Evolutionary conservation across 2,329 filamentous ascomycete genomes (phyloP), one percentile per base, ranked within the genome.

Genomic region (Colletotrichum trifolii): DNA sequence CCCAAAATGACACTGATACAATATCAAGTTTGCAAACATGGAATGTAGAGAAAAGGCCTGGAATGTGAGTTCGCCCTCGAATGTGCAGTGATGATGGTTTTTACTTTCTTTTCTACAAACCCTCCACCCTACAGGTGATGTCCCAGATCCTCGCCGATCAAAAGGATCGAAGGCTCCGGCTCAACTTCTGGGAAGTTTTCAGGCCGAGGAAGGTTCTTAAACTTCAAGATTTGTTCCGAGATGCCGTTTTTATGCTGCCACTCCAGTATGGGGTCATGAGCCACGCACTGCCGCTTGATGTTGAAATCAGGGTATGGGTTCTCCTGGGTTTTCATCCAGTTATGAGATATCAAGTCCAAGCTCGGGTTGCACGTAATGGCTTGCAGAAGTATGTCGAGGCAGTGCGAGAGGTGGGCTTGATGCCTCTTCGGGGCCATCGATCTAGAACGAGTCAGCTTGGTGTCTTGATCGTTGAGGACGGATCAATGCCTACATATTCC

Each of bases 281-380:
- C 52, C 2, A 66, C 53, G 2, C 63, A 66, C 36, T 66, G 63
- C 63, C 63, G 42, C 6, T 66, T 66, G 33, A 66, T 66, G 11
- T 66, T 66, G 43, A 66, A 66, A 6, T 66, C 63, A 2, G 63
- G 63, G 4, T 66, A 66, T 0, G 63, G 63, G 40, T 66, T 66
- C 5, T 64, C 52, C 2, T 66, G 63, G 0, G 63, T 66, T 10
- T 47, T 53, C 63, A 66, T 66, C 63, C 63, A 66, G 35, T 63
- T 63, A 4, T 66, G 63, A 0, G 63, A 64, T 2, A 66, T 66
- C 1, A 66, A 11, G 35, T 66, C 63, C 2, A 66, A 34, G 15
- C 52, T 57, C 13, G 63, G 63, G 2, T 64, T 56, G 42, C 63
- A 66, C 5, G 63, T 66, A 15, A 66, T 36, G 0, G 63, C 46